phyloP scores from a whole-genome alignment of 2,329 filamentous ascomycete genomes.

The Diaporthe australafricana region DNA sequence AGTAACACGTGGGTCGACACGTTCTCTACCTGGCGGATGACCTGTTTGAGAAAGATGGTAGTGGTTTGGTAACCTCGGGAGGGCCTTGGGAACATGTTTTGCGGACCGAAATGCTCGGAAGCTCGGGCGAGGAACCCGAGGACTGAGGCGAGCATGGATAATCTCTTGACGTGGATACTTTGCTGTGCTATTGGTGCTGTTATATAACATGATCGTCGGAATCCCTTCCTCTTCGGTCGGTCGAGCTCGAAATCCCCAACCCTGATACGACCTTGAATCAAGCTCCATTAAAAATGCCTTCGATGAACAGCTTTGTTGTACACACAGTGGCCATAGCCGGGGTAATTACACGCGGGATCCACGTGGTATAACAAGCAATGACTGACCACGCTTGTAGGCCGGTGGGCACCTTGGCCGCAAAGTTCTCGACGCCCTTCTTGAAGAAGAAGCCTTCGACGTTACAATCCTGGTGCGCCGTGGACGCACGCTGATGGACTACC shows the following conservation, averaged over 20 bases:
- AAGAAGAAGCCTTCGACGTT: not conserved
- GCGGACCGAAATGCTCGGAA: too few relatives aligned
- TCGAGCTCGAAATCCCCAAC: not conserved
- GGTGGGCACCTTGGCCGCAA: slow-evolving; percentile 9
- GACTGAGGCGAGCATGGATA: not conserved
- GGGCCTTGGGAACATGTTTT: too few relatives aligned
- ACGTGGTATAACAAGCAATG: not conserved
- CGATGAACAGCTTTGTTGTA: not conserved
- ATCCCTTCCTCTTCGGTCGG: not conserved
- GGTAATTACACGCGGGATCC: not conserved
- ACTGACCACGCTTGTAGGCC: not conserved
- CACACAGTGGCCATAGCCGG: slow-evolving; percentile 4
- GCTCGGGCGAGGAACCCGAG: not conserved
- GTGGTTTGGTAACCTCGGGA: too few relatives aligned
- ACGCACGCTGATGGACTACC: slow-evolving; percentile 28
- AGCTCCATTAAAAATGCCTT: not conserved
- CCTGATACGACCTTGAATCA: not conserved
- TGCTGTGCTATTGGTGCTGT: not conserved
- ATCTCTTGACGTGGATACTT: not conserved
- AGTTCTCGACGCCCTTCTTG: not conserved
- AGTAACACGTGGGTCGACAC: too few relatives aligned
- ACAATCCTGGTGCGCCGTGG: not conserved
- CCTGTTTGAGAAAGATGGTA: not conserved
- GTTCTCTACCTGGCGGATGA: not conserved
- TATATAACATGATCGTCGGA: not conserved